Evolutionary conservation across 2,329 filamentous ascomycete genomes (phyloP).

Genomic region (Aspergillus versicolor): DNA sequence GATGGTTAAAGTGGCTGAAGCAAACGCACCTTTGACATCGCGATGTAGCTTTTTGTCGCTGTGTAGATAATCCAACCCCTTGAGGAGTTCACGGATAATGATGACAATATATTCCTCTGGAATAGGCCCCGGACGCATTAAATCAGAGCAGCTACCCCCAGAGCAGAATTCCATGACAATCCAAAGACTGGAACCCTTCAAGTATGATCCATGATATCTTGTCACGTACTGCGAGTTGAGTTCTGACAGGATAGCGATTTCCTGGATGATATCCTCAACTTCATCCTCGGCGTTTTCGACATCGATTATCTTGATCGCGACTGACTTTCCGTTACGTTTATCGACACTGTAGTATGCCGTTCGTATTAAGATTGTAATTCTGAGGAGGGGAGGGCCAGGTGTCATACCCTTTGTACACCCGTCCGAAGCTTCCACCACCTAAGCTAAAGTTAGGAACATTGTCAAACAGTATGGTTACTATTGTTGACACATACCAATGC

Average conservation of each 20-base stretch:
- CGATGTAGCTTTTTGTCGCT: conserved; percentile 93
- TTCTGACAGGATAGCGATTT: conserved; percentile 95
- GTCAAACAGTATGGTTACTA: background rate
- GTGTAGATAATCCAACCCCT: conserved; percentile 90
- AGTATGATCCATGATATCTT: conserved; percentile 94
- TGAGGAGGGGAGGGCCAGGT: conserved; percentile 1
- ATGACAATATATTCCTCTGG: conserved; percentile 96
- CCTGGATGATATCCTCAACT: conserved; percentile 98
- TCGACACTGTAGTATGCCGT: conserved; percentile 64
- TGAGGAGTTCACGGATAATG: conserved; percentile 82
- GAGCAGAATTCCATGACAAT: conserved; percentile 99
- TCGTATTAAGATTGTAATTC: conserved; percentile 6
- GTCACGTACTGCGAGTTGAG: conserved; percentile 95
- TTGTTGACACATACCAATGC: conserved; percentile 64
- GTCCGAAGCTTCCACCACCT: conserved; percentile 97
- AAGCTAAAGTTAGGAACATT: conserved; percentile 17
- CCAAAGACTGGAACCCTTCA: conserved; percentile 95
- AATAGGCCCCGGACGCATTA: conserved; percentile 91
- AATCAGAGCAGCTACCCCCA: conserved; percentile 89
- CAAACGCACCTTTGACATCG: conserved; percentile 80
- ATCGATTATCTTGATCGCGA: conserved; percentile 98
- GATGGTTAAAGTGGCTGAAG: background rate
- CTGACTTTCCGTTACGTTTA: conserved; percentile 86
- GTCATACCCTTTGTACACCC: conserved; percentile 91
- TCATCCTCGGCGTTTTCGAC: conserved; percentile 99